phyloP scores from a whole-genome alignment of 768 basidiomycete genomes.

The Boletus rubroflammeus region DNA sequence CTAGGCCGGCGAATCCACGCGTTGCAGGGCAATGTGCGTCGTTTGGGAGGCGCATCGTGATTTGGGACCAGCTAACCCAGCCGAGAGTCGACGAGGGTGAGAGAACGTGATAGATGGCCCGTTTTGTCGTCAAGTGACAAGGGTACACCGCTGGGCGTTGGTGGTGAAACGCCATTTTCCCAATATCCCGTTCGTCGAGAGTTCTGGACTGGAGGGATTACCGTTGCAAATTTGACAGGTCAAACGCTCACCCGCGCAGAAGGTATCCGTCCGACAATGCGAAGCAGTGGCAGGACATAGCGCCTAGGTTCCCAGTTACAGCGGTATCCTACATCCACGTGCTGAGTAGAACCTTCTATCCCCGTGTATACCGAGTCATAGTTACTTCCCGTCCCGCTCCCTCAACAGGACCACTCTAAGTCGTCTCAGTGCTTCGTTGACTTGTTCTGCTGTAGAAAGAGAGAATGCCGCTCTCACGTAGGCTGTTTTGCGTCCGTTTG shows the following conservation, averaged over 20 bases:
- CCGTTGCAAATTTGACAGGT: neutral
- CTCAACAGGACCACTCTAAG: conserved; percentile 42
- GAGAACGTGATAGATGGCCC: neutral
- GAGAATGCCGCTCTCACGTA: conserved; percentile 87
- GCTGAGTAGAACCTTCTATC: neutral
- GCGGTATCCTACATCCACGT: conserved; percentile 8
- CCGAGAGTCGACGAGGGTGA: neutral
- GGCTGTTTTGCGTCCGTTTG: conserved; percentile 61
- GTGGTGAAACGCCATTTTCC: neutral
- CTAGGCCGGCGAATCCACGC: neutral
- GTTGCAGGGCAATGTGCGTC: neutral
- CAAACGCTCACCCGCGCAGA: neutral
- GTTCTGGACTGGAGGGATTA: neutral
- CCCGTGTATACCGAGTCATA: neutral
- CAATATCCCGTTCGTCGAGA: neutral
- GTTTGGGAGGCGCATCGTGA: neutral
- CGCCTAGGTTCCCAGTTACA: neutral
- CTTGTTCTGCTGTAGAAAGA: conserved; percentile 57
- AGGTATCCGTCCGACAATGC: neutral
- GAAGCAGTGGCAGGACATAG: neutral
- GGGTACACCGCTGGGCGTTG: neutral
- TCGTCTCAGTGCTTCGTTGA: conserved; percentile 69
- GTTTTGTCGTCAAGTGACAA: neutral
- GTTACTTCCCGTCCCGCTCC: conserved; percentile 18
- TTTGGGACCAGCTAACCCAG: neutral